Base-by-base conservation (phyloP, 2,329 filamentous ascomycete genomes). In the Aspergillus ruber region DNA sequence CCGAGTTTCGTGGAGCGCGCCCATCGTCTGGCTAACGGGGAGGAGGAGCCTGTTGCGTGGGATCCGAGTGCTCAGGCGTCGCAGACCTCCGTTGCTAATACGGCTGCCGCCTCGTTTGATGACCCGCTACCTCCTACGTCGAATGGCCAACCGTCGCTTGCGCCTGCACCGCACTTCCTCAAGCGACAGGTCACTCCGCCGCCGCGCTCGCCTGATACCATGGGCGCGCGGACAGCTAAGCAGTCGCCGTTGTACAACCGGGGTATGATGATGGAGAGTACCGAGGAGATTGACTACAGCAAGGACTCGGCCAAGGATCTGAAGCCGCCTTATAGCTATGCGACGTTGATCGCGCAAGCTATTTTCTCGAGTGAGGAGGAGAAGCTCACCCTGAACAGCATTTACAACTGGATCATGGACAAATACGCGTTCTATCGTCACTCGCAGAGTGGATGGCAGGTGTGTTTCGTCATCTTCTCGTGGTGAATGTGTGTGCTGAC, bases 271-370 rank as follows among this genome's bases (percentile, higher is more conserved):
- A 74, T 76, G 69, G 74, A 76, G 57, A 75, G 73, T 44, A 75
- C 73, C 1, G 74, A 76, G 51, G 73, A 76, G 49, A 76, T 76
- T 45, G 73, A 76, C 50, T 76, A 76, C 56, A 90, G 88, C 62
- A 77, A 84, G 29, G 90, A 97, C 56, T 81, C 84, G 25, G 88
- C 90, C 55, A 87, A 87, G 64, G 89, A 96, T 55, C 82, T 97
- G 62, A 98, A 98, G 67, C 94, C 93, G 1, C 88, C 90, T 41
- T 95, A 88, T 67, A 97, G 91, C 67, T 98, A 98, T 69, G 90
- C 93, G 2, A 89, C 95, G 64, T 83, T 98, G 75, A 98, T 98
- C 55, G 93, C 90, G 0, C 93, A 97, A 70, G 93, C 93, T 1
- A 97, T 98, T 53, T 78, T 96, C 56, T 87, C 86, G 32, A 90